phyloP scores from a whole-genome alignment of 768 basidiomycete species.

The Crucibulum laeve region DNA sequence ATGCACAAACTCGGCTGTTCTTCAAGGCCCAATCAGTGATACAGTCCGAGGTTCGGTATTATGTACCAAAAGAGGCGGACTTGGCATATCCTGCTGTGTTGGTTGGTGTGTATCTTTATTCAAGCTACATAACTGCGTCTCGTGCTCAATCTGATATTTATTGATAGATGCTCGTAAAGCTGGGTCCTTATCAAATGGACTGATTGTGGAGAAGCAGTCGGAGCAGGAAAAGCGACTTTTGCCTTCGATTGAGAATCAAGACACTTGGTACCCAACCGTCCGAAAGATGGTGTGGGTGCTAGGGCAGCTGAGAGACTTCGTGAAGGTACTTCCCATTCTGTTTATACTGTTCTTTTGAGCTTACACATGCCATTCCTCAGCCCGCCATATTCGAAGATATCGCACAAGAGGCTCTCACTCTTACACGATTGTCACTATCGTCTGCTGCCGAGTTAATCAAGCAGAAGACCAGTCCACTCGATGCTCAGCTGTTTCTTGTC shows the following conservation, averaged over 20 bases:
- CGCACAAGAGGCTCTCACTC: slow-evolving; percentile 84
- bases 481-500: slow-evolving; percentile 84
- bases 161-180: neutral
- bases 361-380: slow-evolving; percentile 36
- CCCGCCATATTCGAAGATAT: slow-evolving; percentile 96
- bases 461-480: slow-evolving; percentile 39
- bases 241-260: slow-evolving; percentile 67
- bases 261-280: slow-evolving; percentile 91
- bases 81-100: slow-evolving; percentile 85
- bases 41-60: slow-evolving; percentile 84
- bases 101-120: slow-evolving; percentile 41
- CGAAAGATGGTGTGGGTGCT: slow-evolving; percentile 89
- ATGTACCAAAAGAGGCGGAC: slow-evolving; percentile 72
- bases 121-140: no score
- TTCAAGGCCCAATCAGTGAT: slow-evolving; percentile 95
- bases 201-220: neutral
- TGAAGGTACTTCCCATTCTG: slow-evolving; percentile 60
- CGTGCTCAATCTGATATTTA: slow-evolving; percentile 3
- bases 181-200: neutral
- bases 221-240: slow-evolving; percentile 36
- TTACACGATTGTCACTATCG: slow-evolving; percentile 80
- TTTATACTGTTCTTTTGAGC: neutral
- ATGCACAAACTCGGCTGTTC: slow-evolving; percentile 92
- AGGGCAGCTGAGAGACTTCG: slow-evolving; percentile 83
- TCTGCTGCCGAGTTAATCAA: slow-evolving; percentile 66